Base-by-base conservation (phyloP, 2,329 filamentous ascomycete genomes). In the Chrysosporium keratinophilum region DNA sequence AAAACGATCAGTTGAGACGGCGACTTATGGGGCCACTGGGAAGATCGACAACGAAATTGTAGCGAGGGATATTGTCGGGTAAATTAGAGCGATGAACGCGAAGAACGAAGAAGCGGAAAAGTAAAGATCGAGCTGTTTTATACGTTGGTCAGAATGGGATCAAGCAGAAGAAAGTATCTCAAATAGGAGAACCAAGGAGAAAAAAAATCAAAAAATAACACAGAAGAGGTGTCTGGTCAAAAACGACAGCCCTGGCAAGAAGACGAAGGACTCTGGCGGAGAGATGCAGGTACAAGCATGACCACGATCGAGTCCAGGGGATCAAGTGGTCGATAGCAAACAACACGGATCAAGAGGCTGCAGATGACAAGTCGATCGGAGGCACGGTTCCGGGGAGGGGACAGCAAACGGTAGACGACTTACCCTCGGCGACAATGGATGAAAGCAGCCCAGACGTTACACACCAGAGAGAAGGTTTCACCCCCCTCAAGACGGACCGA, bases 351-450 rank as follows among this genome's bases (percentile, higher is more conserved):
- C 49, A 51, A 31, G 23, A 19, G 15, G 48, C 15, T 50, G 20
- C 17, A 37, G 10, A 15, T 31, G 35, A 12, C 5, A 20, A 31
- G 39, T 23, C 23, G 46, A 40, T 40, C 10, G 45, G 34, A n/a
- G 14, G 19, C 3, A 31, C 4, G 39, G 46, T 33, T 11, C 19
- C 45, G 2, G 33, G 31, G 33, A 37, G 7, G 37, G 45, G 5
- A 49, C 14, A 49, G 34, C 34, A 49, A 49, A 40, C 46, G 35
- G 35, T 11, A 49, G 46, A 49, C 19, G 39, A 49, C 46, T 41
- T 49, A 49, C 46, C 35, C 34, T 49, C 34, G 46, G 14, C 7
- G 20, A 23, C 3, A 39, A 19, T 7, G 33, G 23, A 23, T 19
- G 45, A 39, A 47, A 14, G 23, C 15, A 17, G 11, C 19, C 28